phyloP scores from a whole-genome alignment of 2,329 filamentous ascomycete species.

The Penicillium sp. region DNA sequence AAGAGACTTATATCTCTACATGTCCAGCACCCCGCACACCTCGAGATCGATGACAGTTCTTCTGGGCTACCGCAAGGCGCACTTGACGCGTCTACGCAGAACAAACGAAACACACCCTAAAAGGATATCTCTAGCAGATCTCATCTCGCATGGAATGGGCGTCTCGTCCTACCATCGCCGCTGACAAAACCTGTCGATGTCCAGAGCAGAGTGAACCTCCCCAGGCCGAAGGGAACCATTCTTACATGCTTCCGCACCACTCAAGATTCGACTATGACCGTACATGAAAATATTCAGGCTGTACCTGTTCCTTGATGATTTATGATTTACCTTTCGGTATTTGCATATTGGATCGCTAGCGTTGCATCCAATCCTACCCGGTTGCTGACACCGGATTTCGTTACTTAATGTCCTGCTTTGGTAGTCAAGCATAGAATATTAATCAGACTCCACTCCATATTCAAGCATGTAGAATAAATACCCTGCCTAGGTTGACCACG shows the following conservation, averaged over 20 bases:
- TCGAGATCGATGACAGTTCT: background rate
- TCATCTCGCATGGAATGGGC: background rate
- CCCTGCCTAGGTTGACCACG: too few species aligned
- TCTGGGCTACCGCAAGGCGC: background rate
- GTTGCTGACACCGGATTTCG: background rate
- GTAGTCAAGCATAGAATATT: background rate
- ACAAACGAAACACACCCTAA: too few species aligned
- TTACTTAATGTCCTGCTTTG: background rate
- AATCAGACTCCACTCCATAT: background rate
- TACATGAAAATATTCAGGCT: background rate
- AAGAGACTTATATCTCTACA: background rate
- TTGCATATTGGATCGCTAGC: slow-evolving; percentile 5
- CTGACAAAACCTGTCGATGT: background rate
- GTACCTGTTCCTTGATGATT: background rate
- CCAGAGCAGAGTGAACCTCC: background rate
- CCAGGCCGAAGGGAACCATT: background rate
- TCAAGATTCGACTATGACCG: background rate
- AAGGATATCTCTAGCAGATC: too few species aligned
- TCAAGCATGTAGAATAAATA: too few species aligned
- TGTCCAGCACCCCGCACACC: background rate
- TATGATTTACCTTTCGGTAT: slow-evolving; percentile 1
- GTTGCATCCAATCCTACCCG: background rate
- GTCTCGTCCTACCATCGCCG: background rate
- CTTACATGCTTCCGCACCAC: background rate
- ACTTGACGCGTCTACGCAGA: too few species aligned